Base-by-base conservation (phyloP, 1,284 basidiomycete genomes). In the Cerrena zonata region DNA sequence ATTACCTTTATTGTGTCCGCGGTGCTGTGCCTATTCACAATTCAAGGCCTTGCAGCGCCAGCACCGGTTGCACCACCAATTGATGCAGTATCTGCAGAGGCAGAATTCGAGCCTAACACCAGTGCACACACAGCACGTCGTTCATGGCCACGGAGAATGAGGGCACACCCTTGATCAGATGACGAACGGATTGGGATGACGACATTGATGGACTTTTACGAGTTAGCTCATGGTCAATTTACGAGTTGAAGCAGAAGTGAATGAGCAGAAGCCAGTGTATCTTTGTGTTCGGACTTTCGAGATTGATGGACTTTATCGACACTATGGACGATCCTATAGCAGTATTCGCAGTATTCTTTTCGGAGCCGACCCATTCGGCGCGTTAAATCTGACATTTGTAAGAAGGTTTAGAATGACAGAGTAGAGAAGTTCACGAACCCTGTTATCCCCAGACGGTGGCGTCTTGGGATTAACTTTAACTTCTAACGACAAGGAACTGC, bases 401-500 rank as follows among this genome's bases (percentile, higher is more conserved):
- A n/a, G n/a, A n/a, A n/a, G n/a, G n/a, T n/a, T n/a, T n/a, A n/a
- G n/a, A n/a, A n/a, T n/a, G n/a, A n/a, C n/a, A n/a, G n/a, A n/a
- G n/a, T n/a, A n/a, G n/a, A n/a, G n/a, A n/a, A n/a, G n/a, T n/a
- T n/a, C n/a, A n/a, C n/a, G n/a, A n/a, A n/a, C n/a, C n/a, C n/a
- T n/a, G n/a, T n/a, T n/a, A n/a, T n/a, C n/a, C n/a, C n/a, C n/a
- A n/a, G n/a, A n/a, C n/a, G n/a, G n/a, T n/a, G n/a, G n/a, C n/a
- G n/a, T n/a, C n/a, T n/a, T n/a, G n/a, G n/a, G n/a, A 15, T 5
- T 27, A 15, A 34, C 19, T n/a, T 64, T 59, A 81, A 3, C 75
- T 77, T 45, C 79, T 70, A 15, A 85, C 74, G 27, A 88, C 84
- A 36, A 86, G 72, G 56, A 89, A 86, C 45, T 79, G 78, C 55